These are phyloP conservation scores for Microdochium bolleyi DNA, from an alignment of 2,329 filamentous ascomycete genomes.

Conservation along the genomic window DNA sequence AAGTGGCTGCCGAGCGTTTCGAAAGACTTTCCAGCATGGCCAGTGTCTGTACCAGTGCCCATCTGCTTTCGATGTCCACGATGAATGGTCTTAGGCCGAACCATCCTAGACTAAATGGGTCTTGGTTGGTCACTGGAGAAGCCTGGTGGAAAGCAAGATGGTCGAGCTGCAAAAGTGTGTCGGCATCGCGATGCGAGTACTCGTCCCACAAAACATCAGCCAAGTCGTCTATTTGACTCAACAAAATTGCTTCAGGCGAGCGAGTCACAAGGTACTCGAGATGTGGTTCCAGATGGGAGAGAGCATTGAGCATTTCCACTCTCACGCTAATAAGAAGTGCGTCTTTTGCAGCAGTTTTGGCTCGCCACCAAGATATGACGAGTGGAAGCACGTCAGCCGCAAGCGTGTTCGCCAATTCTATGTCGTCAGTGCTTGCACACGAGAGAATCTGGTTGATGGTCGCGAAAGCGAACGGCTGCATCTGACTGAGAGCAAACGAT, in stretches of 20 bases:
- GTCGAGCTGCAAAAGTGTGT: constrained; percentile 68
- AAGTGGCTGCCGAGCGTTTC: constrained; percentile 15
- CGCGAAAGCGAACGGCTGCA: constrained; percentile 67
- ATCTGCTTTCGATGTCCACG: constrained; percentile 47
- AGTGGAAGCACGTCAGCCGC: constrained; percentile 59
- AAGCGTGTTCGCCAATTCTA: constrained; percentile 50
- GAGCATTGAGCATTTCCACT: constrained; percentile 68
- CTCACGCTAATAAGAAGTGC: constrained; percentile 55
- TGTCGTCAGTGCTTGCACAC: constrained; percentile 60
- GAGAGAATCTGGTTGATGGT: constrained; percentile 65
- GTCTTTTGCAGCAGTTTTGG: constrained; percentile 53
- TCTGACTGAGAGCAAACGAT: constrained; percentile 47
- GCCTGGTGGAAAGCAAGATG: constrained; percentile 56
- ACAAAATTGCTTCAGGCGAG: constrained; percentile 26
- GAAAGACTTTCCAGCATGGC: constrained; percentile 47
- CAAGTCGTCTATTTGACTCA: constrained; percentile 52
- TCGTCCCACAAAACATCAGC: constrained; percentile 67
- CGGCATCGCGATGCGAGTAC: constrained; percentile 64
- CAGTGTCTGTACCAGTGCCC: constrained; percentile 51
- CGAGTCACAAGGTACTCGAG: constrained; percentile 48
- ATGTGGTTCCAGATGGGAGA: constrained; percentile 59
- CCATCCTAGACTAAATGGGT: constrained; percentile 36
- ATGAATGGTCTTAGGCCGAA: constrained; percentile 49
- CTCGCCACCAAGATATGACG: constrained; percentile 69
- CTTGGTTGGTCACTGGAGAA: constrained; percentile 22